These are phyloP conservation scores for Handroanthus guayacan DNA, from an alignment of 257 asterid species.

Conservation along the genomic window DNA sequence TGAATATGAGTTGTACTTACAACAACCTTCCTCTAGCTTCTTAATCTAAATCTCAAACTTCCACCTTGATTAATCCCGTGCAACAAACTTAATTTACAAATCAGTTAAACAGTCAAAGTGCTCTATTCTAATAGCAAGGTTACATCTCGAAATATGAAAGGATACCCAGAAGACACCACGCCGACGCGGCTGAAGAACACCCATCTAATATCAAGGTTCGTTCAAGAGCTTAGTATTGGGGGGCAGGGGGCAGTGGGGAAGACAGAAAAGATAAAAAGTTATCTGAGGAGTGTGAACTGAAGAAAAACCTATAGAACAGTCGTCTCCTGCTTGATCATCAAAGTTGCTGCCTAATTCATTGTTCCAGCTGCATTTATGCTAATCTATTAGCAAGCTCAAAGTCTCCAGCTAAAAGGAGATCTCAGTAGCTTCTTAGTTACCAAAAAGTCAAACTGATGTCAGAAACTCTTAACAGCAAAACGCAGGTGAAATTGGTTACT, in stretches of 20 bases:
- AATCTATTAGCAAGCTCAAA: too few species aligned
- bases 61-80: background rate
- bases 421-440: too few species aligned
- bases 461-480: too few species aligned
- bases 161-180: too few species aligned
- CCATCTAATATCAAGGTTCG: conserved; percentile 1
- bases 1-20: background rate
- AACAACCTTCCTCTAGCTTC: conserved; percentile 6
- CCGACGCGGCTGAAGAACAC: background rate
- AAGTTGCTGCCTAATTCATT: too few species aligned
- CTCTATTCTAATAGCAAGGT: conserved; percentile 5
- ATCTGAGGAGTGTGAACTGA: background rate
- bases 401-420: too few species aligned
- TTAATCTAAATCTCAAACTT: background rate
- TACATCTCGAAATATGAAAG: conserved; percentile 16
- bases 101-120: background rate
- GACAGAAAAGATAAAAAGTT: background rate
- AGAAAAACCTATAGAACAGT: background rate
- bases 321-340: conserved; percentile 23
- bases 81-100: conserved; percentile 9
- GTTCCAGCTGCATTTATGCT: too few species aligned
- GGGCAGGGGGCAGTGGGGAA: background rate
- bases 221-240: background rate
- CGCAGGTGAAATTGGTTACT: too few species aligned
- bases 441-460: too few species aligned